A percentile compares a stretch with the other conserved stretches of the same genome.
Conservation (phyloP, 306 rosid species). For the Sindora glabra region DNA sequence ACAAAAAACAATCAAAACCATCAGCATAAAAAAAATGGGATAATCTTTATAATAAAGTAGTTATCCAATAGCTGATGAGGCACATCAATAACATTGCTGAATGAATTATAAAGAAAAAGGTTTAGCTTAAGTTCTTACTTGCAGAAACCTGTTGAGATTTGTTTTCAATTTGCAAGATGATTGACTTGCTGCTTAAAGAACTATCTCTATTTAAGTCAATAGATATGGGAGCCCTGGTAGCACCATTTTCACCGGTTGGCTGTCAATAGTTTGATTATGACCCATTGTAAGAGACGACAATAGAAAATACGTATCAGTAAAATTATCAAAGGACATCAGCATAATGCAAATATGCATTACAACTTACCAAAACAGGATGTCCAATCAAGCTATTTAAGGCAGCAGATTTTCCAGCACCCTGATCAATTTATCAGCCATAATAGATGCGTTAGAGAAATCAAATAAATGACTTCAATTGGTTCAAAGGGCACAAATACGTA, state of each 20-base stretch:
- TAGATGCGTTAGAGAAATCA: not conserved
- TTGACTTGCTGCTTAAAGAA: constrained; percentile 81
- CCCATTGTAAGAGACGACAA: not conserved
- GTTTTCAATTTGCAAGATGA: constrained; percentile 83
- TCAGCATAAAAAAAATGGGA: not conserved
- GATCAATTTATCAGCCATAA: constrained; percentile 5
- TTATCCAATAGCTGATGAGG: not conserved
- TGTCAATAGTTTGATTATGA: constrained; percentile 19
- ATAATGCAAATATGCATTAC: not conserved
- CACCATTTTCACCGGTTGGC: constrained; percentile 99
- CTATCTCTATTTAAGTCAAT: constrained; percentile 78
- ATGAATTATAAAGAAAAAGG: not conserved
- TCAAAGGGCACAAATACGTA: not conserved
- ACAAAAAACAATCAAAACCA: constrained; percentile 1
- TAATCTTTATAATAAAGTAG: not conserved
- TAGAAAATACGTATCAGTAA: not conserved
- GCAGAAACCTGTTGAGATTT: constrained; percentile 98
- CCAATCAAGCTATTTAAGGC: constrained; percentile 87
- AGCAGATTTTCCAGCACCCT: constrained; percentile 99
- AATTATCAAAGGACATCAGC: not conserved
- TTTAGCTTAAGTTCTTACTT: constrained; percentile 37
- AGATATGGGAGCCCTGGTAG: constrained; percentile 94
- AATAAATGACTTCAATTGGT: not conserved
- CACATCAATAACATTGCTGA: not conserved
- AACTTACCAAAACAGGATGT: constrained; percentile 92